Base-by-base conservation (phyloP, 2,329 filamentous ascomycete genomes). In the Oidium heveae region DNA sequence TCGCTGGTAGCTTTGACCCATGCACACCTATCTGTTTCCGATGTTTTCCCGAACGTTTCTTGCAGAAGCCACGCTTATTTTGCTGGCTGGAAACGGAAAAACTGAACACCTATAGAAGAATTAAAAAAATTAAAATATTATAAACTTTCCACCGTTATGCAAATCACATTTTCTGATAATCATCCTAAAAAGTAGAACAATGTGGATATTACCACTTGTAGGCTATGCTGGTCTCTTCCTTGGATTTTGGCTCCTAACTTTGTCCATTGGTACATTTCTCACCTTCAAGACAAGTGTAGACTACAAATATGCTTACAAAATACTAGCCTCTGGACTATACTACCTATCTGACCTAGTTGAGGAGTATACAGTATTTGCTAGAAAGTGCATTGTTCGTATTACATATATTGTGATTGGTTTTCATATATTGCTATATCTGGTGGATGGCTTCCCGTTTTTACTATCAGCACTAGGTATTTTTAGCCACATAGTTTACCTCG, bases 281-380 rank as follows among this genome's bases (percentile, higher is more conserved):
- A 54, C 50, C n/a, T 54, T 41, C 41, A 49, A n/a, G 18, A 20
- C 7, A 20, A 43, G 39, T 15, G 18, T n/a, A 6, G 16, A 32
- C n/a, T 9, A 37, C 54, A 54, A 32, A 53, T 18, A 60, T 54
- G 56, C 54, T 37, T 43, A 54, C 46, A 51, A 32, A 56, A 33
- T 9, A 57, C 51, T 63, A 86, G 91, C 91, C 41, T 95, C 87
- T n/a, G 91, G 91, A 39, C 79, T 98, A 28, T 98, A 98, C 71
- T 98, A 98, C 68, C 82, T 98, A 54, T 95, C 89, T 24, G 91
- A 98, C 68, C 80, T 96, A 15, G 91, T 98, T 57, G 91, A 98
- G 70, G 91, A 98, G 68, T 89, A 98, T 66, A 95, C 89, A 4
- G 89, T 96, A 12, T 69, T 94, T 58, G 84, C 88, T 13, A 94